Evolutionary conservation across 495 filamentous ascomycete genomes (phyloP), one percentile per base, ranked within the genome.

Genomic region (Talaromyces thailandensis): DNA sequence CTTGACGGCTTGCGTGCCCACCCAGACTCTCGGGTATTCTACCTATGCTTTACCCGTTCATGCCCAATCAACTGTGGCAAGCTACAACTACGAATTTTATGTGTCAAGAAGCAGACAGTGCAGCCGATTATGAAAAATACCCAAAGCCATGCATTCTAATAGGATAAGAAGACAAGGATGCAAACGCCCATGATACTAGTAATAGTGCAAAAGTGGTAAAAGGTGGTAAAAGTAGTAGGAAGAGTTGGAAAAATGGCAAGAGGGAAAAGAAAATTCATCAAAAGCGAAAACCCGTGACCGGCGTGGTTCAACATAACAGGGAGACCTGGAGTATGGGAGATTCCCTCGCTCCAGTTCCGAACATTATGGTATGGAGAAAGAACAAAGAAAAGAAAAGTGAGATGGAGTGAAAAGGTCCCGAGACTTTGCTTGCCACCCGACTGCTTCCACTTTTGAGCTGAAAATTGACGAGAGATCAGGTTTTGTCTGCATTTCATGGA

Each of bases 111-210:
- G n/a, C 6, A 48, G 61, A 45, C 26, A 32, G 3, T n/a, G 16
- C 23, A 28, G 28, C 51, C 51, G 51, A 55, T 23, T 11, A 28
- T 55, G 26, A 55, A 28, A 55, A 57, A 35, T 31, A 32, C 29
- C 55, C 55, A 57, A 57, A 57, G 26, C 55, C 55, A 57, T 57
- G 55, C 55, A 57, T 57, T 57, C 55, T 57, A 57, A 53, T 24
- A 53, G 25, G 50, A 53, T 25, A 24, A 57, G 55, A 57, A 57
- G n/a, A 57, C n/a, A 21, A 35, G 29, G 28, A 57, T 57, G 55
- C 28, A 57, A 23, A 57, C 26, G 26, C 26, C 55, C 21, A 57
- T 57, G 55, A 57, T 29, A 57, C 55, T 57, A 35, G 26, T 55
- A 55, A 28, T 26, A 55, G 26, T 55, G 23, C 51, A n/a, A 28